Percentiles rank a stretch among this genome's conserved stretches.
phyloP scores from a whole-genome alignment of 1,284 basidiomycete genomes.

The Boletus mariae region DNA sequence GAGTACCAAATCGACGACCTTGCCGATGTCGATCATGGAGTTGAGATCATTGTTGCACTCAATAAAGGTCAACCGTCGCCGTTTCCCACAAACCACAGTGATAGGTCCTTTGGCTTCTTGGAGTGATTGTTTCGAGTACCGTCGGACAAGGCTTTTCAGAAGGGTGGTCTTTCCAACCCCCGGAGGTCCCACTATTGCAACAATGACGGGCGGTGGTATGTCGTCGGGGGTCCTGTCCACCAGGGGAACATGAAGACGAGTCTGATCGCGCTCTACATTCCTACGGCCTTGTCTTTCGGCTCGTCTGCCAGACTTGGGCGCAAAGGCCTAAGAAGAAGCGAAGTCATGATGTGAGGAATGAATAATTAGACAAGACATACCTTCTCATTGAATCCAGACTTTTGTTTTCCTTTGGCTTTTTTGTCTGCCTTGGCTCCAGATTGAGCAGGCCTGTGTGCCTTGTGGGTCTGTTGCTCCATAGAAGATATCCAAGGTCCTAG shows the following conservation, averaged over 20 bases:
- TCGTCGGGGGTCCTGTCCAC: slow-evolving; percentile 93
- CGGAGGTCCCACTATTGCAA: slow-evolving; percentile 96
- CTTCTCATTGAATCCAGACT: slow-evolving; percentile 87
- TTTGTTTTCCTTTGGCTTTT: slow-evolving; percentile 72
- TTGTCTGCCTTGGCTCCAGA: slow-evolving; percentile 75
- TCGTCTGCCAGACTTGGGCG: slow-evolving; percentile 82
- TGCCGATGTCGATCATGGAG: slow-evolving; percentile 97
- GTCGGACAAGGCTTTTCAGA: slow-evolving; percentile 85
- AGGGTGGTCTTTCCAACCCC: slow-evolving; percentile 97
- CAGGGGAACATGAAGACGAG: slow-evolving; percentile 91
- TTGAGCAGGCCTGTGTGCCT: slow-evolving; percentile 71
- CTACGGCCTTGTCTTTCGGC: slow-evolving; percentile 88
- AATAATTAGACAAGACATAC: slow-evolving; percentile 36
- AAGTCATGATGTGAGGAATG: not conserved
- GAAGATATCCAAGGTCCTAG: not conserved
- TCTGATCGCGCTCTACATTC: slow-evolving; percentile 92
- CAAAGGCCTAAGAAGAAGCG: slow-evolving; percentile 71
- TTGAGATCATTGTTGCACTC: slow-evolving; percentile 98
- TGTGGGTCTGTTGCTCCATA: slow-evolving; percentile 73
- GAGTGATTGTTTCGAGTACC: slow-evolving; percentile 94
- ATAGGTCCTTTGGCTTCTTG: slow-evolving; percentile 91
- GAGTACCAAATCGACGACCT: slow-evolving; percentile 93
- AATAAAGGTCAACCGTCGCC: slow-evolving; percentile 88
- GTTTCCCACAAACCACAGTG: slow-evolving; percentile 94
- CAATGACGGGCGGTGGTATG: slow-evolving; percentile 89